A percentile compares a stretch with the other conserved stretches of the same genome.
Evolutionary conservation across 1,284 basidiomycete species (phyloP).

Genomic region (Microbotryomycetes sp.): DNA sequence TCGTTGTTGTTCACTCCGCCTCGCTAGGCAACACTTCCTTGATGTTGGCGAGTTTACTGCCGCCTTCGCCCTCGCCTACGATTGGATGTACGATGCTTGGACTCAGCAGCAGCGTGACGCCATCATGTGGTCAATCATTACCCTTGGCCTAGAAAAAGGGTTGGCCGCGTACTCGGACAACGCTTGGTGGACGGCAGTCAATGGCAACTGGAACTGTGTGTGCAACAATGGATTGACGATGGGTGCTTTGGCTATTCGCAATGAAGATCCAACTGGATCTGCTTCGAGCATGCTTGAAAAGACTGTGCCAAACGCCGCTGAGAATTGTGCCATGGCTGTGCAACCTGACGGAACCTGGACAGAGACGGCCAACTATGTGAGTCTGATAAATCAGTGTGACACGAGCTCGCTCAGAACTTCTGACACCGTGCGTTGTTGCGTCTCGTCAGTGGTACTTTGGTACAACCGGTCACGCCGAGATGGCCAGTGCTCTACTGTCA

Average conservation of each 20-base stretch:
- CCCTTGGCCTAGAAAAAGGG: conserved; percentile 61
- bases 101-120: conserved; percentile 60
- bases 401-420: background rate
- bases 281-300: conserved; percentile 61
- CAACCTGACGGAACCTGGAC: conserved; percentile 80
- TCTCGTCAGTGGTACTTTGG: conserved; percentile 47
- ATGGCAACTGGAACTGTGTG: conserved; percentile 90
- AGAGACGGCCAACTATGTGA: conserved; percentile 80
- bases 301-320: conserved; percentile 66
- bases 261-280: conserved; percentile 69
- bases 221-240: conserved; percentile 87
- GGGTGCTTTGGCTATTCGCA: conserved; percentile 81
- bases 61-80: conserved; percentile 86
- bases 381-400: background rate
- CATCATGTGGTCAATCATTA: conserved; percentile 69
- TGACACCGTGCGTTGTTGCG: conserved; percentile 60
- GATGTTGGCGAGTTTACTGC: conserved; percentile 79
- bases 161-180: conserved; percentile 37
- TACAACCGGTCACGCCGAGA: conserved; percentile 87
- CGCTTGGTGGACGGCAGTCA: conserved; percentile 45
- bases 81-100: conserved; percentile 87
- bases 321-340: conserved; percentile 64
- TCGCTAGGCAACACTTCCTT: conserved; percentile 80
- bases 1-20: conserved; percentile 57
- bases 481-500: conserved; percentile 71